phyloP scores from a whole-genome alignment of 2,329 filamentous ascomycete genomes.

The Beauveria pseudobassiana region DNA sequence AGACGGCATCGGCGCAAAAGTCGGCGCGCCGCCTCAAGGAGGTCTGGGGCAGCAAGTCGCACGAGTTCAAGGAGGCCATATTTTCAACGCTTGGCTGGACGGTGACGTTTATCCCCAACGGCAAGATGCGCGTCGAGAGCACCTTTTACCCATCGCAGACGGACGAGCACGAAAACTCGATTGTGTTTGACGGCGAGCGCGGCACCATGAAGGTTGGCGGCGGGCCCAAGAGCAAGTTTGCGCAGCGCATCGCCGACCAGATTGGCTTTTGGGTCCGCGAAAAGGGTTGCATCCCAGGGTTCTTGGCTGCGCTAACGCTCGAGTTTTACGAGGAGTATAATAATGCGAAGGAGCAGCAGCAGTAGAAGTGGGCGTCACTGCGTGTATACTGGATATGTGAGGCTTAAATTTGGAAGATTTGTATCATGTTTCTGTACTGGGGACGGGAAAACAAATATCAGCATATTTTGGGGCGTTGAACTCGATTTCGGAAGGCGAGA shows the following conservation, averaged over 20 bases:
- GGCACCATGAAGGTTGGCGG: conserved; percentile 98
- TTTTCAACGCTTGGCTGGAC: conserved; percentile 90
- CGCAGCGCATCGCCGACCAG: conserved; percentile 71
- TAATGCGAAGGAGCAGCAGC: conserved; percentile 4
- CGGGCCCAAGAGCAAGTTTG: conserved; percentile 80
- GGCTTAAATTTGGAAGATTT: neutral
- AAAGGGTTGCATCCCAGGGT: conserved; percentile 87
- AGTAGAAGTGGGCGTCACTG: neutral
- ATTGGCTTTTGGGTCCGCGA: conserved; percentile 96
- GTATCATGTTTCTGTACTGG: neutral
- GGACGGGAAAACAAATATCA: neutral
- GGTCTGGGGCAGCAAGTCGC: conserved; percentile 84
- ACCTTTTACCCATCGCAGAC: conserved; percentile 68
- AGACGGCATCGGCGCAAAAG: conserved; percentile 70
- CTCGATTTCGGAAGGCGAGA: too few species aligned
- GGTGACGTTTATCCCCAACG: conserved; percentile 93
- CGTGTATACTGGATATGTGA: neutral
- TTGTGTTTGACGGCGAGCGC: conserved; percentile 84
- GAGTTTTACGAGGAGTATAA: conserved; percentile 78
- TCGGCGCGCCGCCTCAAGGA: conserved; percentile 79
- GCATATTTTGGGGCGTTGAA: conserved; percentile 4
- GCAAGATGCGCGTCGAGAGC: conserved; percentile 84
- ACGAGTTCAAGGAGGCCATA: conserved; percentile 93
- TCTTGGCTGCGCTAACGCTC: conserved; percentile 81
- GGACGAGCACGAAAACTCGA: conserved; percentile 65